Evolutionary conservation across 345 rosid species (phyloP).

Genomic region (Cardiospermum halicacabum): DNA sequence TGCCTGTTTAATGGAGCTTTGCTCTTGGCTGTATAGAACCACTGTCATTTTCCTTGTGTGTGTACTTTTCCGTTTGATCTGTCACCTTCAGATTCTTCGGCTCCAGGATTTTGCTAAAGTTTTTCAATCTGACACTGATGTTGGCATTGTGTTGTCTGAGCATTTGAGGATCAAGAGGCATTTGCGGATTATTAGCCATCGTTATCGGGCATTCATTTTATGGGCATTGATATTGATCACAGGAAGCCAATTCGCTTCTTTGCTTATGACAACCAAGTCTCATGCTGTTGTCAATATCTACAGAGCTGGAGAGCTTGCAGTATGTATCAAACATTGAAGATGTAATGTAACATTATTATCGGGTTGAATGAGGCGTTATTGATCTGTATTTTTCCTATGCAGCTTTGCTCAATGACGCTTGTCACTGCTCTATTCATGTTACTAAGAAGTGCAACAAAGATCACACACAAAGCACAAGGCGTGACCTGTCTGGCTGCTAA

Average conservation of each 20-base stretch:
- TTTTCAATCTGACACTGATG: constrained; percentile 73
- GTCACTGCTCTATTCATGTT: constrained; percentile 59
- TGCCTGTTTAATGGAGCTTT: constrained; percentile 77
- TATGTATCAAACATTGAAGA: too few relatives aligned
- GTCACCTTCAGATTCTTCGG: constrained; percentile 90
- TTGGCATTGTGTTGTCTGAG: constrained; percentile 62
- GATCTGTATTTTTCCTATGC: constrained; percentile 13
- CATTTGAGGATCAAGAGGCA: constrained; percentile 85
- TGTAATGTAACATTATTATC: too few relatives aligned
- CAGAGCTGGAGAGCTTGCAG: constrained; percentile 87
- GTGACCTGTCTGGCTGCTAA: constrained; percentile 87
- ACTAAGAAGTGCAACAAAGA: constrained; percentile 79
- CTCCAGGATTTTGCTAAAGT: constrained; percentile 78
- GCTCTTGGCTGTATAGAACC: constrained; percentile 89
- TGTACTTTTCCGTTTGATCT: constrained; percentile 77
- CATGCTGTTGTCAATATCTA: constrained; percentile 46
- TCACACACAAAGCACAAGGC: constrained; percentile 89
- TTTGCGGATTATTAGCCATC: constrained; percentile 82
- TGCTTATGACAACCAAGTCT: constrained; percentile 71
- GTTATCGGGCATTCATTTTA: constrained; percentile 62
- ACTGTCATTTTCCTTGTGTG: constrained; percentile 78
- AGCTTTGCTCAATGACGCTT: constrained; percentile 80
- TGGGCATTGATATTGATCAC: constrained; percentile 67
- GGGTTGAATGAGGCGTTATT: neutral
- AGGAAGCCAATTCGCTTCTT: constrained; percentile 76